Base-by-base conservation (phyloP, 2,329 filamentous ascomycete species). In the Sporothrix euskadiensis region DNA sequence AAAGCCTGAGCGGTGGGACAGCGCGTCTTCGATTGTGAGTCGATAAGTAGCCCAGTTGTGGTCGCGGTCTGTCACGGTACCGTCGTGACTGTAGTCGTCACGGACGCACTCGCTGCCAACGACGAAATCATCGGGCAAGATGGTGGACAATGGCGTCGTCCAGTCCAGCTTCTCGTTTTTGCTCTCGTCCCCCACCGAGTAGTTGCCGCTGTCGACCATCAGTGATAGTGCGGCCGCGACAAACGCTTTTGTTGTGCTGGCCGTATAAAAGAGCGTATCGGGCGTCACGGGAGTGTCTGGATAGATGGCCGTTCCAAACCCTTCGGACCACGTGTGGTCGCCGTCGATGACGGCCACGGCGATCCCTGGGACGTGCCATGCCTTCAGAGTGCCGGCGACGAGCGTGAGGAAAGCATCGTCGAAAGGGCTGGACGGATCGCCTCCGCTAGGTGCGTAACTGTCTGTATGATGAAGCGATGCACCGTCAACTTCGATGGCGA, bases 231-330 rank as follows among this genome's bases (percentile, higher is more conserved):
- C 79, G 1, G 85, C 84, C 5, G 86, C 84, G 1, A 85, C 87
- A 76, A 87, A 84, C 5, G 82, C 84, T 78, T 89, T 89, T 65
- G 86, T 87, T 2, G 83, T 87, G 77, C 85, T 87, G 30, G 84
- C 87, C 63, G 82, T 81, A 76, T 86, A 87, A 79, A 87, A 88
- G 1, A 89, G 80, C 0, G 87, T 88, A 12, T 82, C 78, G 1
- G 83, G 76, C 0, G 83, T 85, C 2, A 84, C 84, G 0, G 81
- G 81, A 1, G 78, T 82, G 5, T 78, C 79, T 4, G 83, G 80
- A 22, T 82, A 79, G 47, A 74, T 79, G 3, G 82, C 73, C 80
- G 80, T 68, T 80, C 84, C 85, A 74, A 84, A 85, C 19, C 83
- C 86, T 83, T 83, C 78, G 4, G 81, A 76, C 77, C 80, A 83